Conservation (phyloP, 345 rosid species). For the Moricandia moricandioides region DNA sequence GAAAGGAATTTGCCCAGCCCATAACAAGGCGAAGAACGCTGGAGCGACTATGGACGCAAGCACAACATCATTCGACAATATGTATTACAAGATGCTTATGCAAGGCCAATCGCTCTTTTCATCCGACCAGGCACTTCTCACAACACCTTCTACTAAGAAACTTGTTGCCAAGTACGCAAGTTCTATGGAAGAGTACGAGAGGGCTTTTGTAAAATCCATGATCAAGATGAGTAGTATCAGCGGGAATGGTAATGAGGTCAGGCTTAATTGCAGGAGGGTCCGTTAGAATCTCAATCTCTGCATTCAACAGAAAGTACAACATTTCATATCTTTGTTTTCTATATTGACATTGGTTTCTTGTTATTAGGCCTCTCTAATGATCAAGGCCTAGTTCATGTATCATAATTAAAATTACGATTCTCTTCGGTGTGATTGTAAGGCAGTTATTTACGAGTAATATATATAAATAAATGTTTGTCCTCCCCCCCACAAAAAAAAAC, state of each 20-base stretch:
- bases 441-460: not conserved
- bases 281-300: constrained; percentile 8
- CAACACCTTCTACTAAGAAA: constrained; percentile 37
- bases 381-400: not conserved
- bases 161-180: constrained; percentile 57
- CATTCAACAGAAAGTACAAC: not conserved
- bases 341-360: not conserved
- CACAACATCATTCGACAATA: not conserved
- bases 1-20: too few species aligned
- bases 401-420: not conserved
- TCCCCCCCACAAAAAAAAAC: not conserved
- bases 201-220: constrained; percentile 52
- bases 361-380: not conserved
- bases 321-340: constrained; percentile 2
- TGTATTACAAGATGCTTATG: not conserved
- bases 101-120: constrained; percentile 47
- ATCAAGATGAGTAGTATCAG: constrained; percentile 38
- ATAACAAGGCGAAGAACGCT: too few species aligned
- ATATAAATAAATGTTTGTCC: too few species aligned
- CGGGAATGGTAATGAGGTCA: constrained; percentile 70
- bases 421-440: not conserved
- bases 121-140: not conserved
- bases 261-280: constrained; percentile 61
- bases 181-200: constrained; percentile 46
- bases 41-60: too few species aligned